Percentiles rank a stretch among this genome's conserved stretches.
Evolutionary conservation across 306 rosid genomes (phyloP).

Genomic region (Oemleria cerasiformis): DNA sequence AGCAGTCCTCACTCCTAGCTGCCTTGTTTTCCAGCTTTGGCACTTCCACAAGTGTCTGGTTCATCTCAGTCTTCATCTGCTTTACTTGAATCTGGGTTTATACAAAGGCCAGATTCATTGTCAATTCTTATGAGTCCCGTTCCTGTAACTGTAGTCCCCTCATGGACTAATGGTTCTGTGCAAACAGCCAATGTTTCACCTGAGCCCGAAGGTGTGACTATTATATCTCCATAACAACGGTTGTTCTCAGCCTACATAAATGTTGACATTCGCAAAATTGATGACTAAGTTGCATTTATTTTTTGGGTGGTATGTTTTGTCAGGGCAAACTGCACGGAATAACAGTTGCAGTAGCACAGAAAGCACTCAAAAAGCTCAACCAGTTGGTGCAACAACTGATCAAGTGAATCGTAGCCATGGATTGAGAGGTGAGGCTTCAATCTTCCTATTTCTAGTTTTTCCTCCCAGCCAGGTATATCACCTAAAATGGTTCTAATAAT

Average conservation of each 20-base stretch:
- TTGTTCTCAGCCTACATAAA: constrained; percentile 4
- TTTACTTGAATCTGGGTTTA: constrained; percentile 60
- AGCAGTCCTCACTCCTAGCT: constrained; percentile 25
- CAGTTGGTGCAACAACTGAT: constrained; percentile 54
- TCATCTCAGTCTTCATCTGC: constrained; percentile 66
- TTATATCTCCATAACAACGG: neutral
- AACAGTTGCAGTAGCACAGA: constrained; percentile 75
- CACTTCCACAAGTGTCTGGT: constrained; percentile 51
- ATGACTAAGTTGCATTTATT: neutral
- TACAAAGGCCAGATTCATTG: constrained; percentile 53
- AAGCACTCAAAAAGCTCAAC: constrained; percentile 51
- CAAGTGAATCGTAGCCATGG: constrained; percentile 50
- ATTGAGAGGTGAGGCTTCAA: constrained; percentile 57
- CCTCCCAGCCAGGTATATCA: neutral
- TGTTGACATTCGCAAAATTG: constrained; percentile 11
- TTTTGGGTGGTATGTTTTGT: constrained; percentile 21
- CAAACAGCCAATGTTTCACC: constrained; percentile 46
- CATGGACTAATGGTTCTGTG: constrained; percentile 53
- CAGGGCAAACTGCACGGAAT: constrained; percentile 50
- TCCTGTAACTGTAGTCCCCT: constrained; percentile 45
- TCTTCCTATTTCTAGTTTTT: neutral
- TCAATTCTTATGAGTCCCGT: constrained; percentile 51
- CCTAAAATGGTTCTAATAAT: neutral
- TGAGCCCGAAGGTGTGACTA: constrained; percentile 40
- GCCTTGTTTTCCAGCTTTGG: constrained; percentile 44